A percentile compares a stretch with the other conserved stretches of the same genome.
Evolutionary conservation across 148 eudicot species (phyloP).

Genomic region (Chenopodium berlandieri): DNA sequence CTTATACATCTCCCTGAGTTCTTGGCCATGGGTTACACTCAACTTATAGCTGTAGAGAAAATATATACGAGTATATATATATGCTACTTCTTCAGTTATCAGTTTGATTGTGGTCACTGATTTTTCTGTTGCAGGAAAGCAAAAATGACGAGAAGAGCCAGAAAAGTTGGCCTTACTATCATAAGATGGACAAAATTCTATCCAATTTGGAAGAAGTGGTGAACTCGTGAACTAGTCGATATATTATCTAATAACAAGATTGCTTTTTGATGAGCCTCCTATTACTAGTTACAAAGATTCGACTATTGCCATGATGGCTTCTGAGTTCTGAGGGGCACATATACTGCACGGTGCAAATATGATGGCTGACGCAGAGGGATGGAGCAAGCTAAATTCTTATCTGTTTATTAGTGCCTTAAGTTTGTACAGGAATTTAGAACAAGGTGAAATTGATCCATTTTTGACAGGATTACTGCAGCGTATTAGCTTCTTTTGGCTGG

Average conservation of each 20-base stretch:
- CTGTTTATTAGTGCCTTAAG: background rate
- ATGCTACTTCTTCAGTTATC: background rate
- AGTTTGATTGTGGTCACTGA: background rate
- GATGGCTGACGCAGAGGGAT: conserved; percentile 7
- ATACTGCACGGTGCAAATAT: background rate
- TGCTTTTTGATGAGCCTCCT: background rate
- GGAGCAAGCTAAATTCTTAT: conserved; percentile 3
- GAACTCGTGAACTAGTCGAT: conserved; percentile 30
- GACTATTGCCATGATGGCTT: conserved; percentile 5
- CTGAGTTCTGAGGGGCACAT: background rate
- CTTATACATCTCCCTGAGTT: too few relatives aligned
- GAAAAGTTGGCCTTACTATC: conserved; percentile 68
- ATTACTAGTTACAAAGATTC: background rate
- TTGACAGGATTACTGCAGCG: conserved; percentile 16
- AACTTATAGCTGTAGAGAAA: background rate
- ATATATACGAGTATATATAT: too few relatives aligned
- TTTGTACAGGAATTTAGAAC: conserved; percentile 15
- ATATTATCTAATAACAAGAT: background rate
- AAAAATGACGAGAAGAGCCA: conserved; percentile 42
- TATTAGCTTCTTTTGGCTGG: background rate
- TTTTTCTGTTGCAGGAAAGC: conserved; percentile 58
- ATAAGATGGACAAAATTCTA: conserved; percentile 55
- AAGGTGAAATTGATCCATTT: conserved; percentile 19
- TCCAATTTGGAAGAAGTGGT: conserved; percentile 46
- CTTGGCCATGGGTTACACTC: background rate